These are phyloP conservation scores for Thinopyrum elongatum DNA, from an alignment of 176 grass and related monocot species.

Conservation along the genomic window DNA sequence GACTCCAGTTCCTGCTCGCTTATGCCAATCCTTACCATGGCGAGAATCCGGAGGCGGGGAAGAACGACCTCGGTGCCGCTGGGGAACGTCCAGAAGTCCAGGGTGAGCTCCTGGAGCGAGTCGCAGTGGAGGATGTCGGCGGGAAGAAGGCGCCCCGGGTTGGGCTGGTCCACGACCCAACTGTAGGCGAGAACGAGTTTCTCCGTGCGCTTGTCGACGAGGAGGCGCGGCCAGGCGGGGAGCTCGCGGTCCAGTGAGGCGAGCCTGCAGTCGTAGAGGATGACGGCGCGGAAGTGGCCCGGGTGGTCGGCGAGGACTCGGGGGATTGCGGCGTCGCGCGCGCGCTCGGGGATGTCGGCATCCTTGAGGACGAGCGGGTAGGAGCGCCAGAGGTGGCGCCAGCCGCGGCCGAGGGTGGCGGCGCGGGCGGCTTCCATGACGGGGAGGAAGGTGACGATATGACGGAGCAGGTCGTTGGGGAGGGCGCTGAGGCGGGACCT, in stretches of 20 bases:
- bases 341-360: background rate
- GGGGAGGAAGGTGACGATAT: background rate
- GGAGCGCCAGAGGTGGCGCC: background rate
- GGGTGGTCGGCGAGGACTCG: background rate
- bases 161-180: background rate
- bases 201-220: background rate
- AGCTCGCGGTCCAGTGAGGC: background rate
- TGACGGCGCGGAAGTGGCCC: background rate
- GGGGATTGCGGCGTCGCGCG: background rate
- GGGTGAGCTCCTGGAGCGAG: background rate
- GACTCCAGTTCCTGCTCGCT: background rate
- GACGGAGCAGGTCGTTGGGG: background rate
- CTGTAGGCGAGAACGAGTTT: background rate
- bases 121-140: conserved; percentile 1
- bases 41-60: conserved; percentile 19
- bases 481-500: background rate
- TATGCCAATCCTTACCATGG: background rate
- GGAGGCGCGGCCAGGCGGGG: background rate
- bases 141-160: background rate
- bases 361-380: background rate
- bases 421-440: background rate
- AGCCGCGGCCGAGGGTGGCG: background rate
- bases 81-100: background rate
- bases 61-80: background rate
- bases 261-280: background rate